Evolutionary conservation across 2,329 filamentous ascomycete species (phyloP), one percentile per base, ranked within the genome.

Genomic region (Sclerotinia minor): DNA sequence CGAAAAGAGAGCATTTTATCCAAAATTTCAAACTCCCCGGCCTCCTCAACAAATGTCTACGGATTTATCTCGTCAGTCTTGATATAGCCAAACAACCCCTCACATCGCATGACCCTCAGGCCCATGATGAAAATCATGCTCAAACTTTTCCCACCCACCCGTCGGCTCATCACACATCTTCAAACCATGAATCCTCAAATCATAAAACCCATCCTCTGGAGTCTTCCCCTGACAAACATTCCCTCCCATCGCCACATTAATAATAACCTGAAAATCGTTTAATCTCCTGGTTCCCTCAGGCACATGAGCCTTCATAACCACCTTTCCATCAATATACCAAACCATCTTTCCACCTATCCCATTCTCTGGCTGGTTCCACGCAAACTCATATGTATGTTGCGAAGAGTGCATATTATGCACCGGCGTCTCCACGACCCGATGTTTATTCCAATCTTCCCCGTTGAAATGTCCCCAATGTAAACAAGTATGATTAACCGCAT

Each of bases 181-280:
- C 60, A 88, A 70, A 32, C 80, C 79, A 67, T 84, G 82, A 0
- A 88, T 78, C 2, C 86, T 80, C 76, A 87, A 80, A 67, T 87
- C 85, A 72, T 88, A 87, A 29, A 78, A 76, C 0, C 85, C 85
- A 70, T 87, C 81, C 0, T 72, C 75, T 0, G 85, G 85, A 19
- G 79, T 76, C 72, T 80, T 81, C 0, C 84, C 84, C 21, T 80
- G 76, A 71, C 84, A 87, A 6, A 87, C 85, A 68, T 84, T 86
- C 0, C 85, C 85, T 0, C 85, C 85, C 83, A 88, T 87, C 1
- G 85, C 85, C n/a, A 88, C 80, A 68, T 88, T 88, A 24, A 88
- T 80, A 69, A 87, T 76, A 11, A 88, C 77, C 24, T 81, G 81
- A 77, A 82, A 87, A 35, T 87, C 85, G 67, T 83, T 81, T 76